Evolutionary conservation across 2,329 filamentous ascomycete species (phyloP).

Genomic region (Chaetomium olivaceum): DNA sequence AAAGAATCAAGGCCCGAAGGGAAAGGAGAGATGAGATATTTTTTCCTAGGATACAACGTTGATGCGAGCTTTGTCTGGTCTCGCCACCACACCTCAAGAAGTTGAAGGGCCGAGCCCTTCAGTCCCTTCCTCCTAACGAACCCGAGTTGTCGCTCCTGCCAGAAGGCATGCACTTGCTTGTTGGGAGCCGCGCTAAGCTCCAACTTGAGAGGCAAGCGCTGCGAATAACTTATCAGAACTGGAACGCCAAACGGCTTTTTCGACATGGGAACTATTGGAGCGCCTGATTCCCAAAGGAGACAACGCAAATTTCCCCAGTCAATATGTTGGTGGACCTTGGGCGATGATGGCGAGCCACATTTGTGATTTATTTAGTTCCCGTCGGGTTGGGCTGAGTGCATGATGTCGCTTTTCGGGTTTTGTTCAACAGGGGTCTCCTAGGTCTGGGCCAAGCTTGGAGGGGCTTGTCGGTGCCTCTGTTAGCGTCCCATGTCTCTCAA

Average conservation of each 20-base stretch:
- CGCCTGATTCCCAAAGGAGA: background rate
- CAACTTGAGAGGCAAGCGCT: background rate
- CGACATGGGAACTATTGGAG: background rate
- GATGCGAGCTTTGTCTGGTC: background rate
- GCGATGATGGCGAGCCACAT: slow-evolving; percentile 25
- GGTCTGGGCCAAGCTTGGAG: slow-evolving; percentile 3
- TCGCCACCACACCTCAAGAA: slow-evolving; percentile 5
- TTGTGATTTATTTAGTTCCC: slow-evolving; percentile 34
- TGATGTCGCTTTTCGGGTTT: slow-evolving; percentile 22
- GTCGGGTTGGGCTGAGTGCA: slow-evolving; percentile 34
- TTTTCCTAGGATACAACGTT: slow-evolving; percentile 23
- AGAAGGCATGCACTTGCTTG: background rate
- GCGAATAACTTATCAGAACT: background rate
- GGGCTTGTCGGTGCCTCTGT: slow-evolving; percentile 7
- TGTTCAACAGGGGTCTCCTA: slow-evolving; percentile 21
- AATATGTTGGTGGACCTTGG: slow-evolving; percentile 29
- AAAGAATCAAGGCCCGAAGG: slow-evolving; percentile 20
- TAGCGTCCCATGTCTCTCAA: slow-evolving; percentile 19
- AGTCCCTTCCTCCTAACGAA: background rate
- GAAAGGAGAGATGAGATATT: slow-evolving; percentile 23
- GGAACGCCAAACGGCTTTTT: background rate
- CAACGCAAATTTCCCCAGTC: slow-evolving; percentile 14
- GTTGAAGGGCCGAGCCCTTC: slow-evolving; percentile 8
- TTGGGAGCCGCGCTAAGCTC: background rate
- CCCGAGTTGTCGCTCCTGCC: background rate